Base-by-base conservation (phyloP, 2,329 filamentous ascomycete species). In the Zalaria obscura region DNA sequence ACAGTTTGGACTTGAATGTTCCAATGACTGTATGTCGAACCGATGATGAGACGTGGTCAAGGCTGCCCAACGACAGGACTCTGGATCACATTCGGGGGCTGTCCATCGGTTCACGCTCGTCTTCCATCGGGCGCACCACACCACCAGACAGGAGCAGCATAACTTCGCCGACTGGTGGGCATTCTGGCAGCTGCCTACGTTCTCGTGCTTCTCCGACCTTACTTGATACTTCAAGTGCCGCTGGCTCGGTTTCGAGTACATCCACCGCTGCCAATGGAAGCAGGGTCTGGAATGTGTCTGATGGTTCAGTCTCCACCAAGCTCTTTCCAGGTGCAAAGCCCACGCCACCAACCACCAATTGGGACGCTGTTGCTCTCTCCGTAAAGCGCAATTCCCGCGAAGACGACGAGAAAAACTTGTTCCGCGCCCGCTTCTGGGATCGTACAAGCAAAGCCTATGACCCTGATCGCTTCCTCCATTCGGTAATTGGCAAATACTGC, bases 381-480 rank as follows among this genome's bases (percentile, higher is more conserved):
- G 27, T 40, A 9, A 8, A 28, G 25, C 35, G 40, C n/a, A 41
- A 31, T 28, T n/a, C 10, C 6, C 29, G 11, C 34, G 38, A 36
- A 38, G 38, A 43, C 25, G 35, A 47, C 32, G 5, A 35, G 3
- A n/a, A 5, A 42, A 67, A 67, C 47, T 54, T 66, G 34, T 50
- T 67, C 47, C 48, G 49, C n/a, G 51, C 49, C 2, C 60, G 57
- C 8, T 65, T 64, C 47, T 67, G 62, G 61, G 65, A 79, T 42
- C 75, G 76, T 0, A 48, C 62, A 3, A 61, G 66, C 39, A 55
- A 55, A 0, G 56, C 62, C 6, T 79, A 73, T 56, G 64, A 70
- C 35, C 55, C 64, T 1, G 56, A 62, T 2, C 56, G 59, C 4
- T 78, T 76, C 59, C 66, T 54, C 42, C 59, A 68, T 34, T 40